Conservation (phyloP, 495 filamentous ascomycete genomes). For the Aspergillus sclerotioniger region DNA sequence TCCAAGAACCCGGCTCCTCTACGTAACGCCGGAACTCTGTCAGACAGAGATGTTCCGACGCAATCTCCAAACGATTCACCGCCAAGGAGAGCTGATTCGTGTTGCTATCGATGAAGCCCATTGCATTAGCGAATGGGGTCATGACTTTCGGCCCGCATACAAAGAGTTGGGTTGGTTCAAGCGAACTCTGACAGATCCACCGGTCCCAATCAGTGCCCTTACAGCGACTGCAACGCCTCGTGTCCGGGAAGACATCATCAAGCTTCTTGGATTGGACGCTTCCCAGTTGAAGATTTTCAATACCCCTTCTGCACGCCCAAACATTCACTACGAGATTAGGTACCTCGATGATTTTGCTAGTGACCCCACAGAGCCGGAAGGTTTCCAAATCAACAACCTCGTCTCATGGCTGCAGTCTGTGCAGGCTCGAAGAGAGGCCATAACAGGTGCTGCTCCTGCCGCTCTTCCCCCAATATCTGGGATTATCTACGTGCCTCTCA, state of each 20-base stretch:
- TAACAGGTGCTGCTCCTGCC: constrained; percentile 33
- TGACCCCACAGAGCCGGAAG: constrained; percentile 25
- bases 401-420: constrained; percentile 71
- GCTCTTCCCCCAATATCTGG: constrained; percentile 69
- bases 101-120: constrained; percentile 94
- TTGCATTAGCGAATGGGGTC: constrained; percentile 97
- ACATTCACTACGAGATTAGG: constrained; percentile 90
- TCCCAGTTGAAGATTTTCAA: constrained; percentile 67
- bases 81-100: constrained; percentile 77
- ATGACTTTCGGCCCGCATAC: constrained; percentile 94
- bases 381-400: constrained; percentile 61
- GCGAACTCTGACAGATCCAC: constrained; percentile 66
- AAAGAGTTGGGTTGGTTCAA: constrained; percentile 88
- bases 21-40: constrained; percentile 91
- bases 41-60: constrained; percentile 74
- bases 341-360: constrained; percentile 62
- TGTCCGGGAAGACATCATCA: constrained; percentile 77
- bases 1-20: constrained; percentile 78
- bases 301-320: constrained; percentile 75
- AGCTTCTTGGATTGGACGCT: constrained; percentile 64
- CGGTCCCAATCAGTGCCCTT: constrained; percentile 84
- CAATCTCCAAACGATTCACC: constrained; percentile 68
- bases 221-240: constrained; percentile 84
- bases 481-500: constrained; percentile 84
- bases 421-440: constrained; percentile 58